Evolutionary conservation across 129 eudicot genomes (phyloP).

Genomic region (Rutidosis leptorrhynchoides): DNA sequence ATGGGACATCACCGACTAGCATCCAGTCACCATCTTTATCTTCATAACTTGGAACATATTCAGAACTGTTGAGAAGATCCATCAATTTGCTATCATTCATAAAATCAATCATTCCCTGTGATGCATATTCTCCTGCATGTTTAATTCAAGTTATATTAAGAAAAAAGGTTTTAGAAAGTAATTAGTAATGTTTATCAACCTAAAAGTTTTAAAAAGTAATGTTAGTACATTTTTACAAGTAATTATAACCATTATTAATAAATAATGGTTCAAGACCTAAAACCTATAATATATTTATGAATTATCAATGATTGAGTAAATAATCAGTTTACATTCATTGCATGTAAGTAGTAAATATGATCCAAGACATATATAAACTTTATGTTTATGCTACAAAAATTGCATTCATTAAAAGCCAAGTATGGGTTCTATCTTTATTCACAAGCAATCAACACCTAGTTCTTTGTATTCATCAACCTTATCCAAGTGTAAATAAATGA

Average conservation of each 20-base stretch:
- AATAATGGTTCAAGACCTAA: too few relatives aligned
- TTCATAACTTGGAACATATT: constrained; percentile 91
- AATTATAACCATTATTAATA: too few relatives aligned
- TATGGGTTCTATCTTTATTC: not conserved
- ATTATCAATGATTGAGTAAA: not conserved
- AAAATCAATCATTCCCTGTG: constrained; percentile 93
- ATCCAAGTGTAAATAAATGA: not conserved
- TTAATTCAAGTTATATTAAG: not conserved
- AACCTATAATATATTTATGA: too few relatives aligned
- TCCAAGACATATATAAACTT: not conserved
- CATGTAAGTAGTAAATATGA: not conserved
- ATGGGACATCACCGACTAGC: constrained; percentile 96
- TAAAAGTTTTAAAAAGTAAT: too few relatives aligned
- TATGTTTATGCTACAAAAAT: not conserved
- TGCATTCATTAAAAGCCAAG: not conserved
- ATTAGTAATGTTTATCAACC: too few relatives aligned
- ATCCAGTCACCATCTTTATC: constrained; percentile 99
- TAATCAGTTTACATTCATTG: not conserved
- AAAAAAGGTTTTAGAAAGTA: constrained; percentile 1
- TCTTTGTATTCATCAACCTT: not conserved
- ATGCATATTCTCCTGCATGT: constrained; percentile 65
- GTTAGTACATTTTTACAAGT: too few relatives aligned
- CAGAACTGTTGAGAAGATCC: constrained; percentile 86
- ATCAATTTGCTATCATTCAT: constrained; percentile 88
- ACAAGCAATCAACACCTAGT: not conserved